A percentile compares a stretch with the other conserved stretches of the same genome.
phyloP scores from a whole-genome alignment of 352 stramenopile genomes.

The Globisporangium camurandrum region DNA sequence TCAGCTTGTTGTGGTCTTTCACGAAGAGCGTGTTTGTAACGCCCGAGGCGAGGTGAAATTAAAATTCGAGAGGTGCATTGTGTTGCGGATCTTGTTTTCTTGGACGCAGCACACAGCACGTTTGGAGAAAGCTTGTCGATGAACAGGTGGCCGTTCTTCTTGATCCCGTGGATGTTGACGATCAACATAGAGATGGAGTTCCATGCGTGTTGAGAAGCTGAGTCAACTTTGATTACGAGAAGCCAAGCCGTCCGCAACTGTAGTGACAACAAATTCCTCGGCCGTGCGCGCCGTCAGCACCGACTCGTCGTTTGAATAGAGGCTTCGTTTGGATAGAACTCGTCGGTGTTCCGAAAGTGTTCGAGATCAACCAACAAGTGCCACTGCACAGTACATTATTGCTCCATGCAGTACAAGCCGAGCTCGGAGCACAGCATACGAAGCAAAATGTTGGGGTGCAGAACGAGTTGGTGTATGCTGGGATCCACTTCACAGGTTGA shows the following conservation, averaged over 20 bases:
- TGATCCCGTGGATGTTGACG: slow-evolving; percentile 8
- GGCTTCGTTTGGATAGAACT: background rate
- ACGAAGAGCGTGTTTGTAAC: slow-evolving; percentile 6
- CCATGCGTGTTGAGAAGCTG: background rate
- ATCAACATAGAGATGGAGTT: slow-evolving; percentile 2
- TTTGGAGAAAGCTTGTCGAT: slow-evolving; percentile 1
- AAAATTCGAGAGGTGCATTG: slow-evolving; percentile 1
- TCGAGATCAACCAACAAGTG: slow-evolving; percentile 5
- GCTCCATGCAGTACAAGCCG: slow-evolving; percentile 2
- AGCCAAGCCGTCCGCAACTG: background rate
- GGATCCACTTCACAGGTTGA: slow-evolving; percentile 3
- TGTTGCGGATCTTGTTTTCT: slow-evolving; percentile 6
- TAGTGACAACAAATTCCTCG: background rate
- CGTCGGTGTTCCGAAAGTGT: background rate
- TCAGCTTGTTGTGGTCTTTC: slow-evolving; percentile 1
- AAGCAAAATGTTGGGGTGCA: too few relatives aligned
- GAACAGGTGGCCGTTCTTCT: slow-evolving; percentile 7
- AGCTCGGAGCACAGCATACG: slow-evolving; percentile 4
- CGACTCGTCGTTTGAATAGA: too few relatives aligned
- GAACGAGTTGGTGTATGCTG: too few relatives aligned
- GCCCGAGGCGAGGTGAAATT: slow-evolving; percentile 4
- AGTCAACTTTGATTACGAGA: background rate
- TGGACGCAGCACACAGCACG: slow-evolving; percentile 1
- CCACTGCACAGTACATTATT: slow-evolving; percentile 4
- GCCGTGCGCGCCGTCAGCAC: background rate